A percentile compares a stretch with the other conserved stretches of the same genome.
phyloP scores from a whole-genome alignment of 805 yeast genomes.

The Starmerella apicola region DNA sequence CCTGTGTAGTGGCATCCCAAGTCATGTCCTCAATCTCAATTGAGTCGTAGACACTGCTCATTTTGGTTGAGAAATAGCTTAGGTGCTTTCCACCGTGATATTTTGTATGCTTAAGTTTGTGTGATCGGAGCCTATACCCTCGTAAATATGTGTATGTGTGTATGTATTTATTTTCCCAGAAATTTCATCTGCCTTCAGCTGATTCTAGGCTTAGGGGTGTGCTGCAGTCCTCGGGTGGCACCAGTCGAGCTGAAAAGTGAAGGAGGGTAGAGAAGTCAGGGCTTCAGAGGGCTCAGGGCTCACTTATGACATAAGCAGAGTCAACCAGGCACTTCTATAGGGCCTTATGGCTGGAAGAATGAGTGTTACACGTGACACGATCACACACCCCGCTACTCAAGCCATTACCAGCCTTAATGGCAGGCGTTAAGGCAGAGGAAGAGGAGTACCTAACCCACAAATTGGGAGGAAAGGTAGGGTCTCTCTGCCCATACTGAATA shows the following conservation, averaged over 20 bases:
- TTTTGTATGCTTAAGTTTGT: not conserved
- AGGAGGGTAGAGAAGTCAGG: not conserved
- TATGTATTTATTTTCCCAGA: too few species aligned
- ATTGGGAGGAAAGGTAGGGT: slow-evolving; percentile 2
- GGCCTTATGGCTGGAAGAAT: too few species aligned
- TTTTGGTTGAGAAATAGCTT: not conserved
- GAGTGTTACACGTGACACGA: not conserved
- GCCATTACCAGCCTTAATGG: slow-evolving; percentile 1
- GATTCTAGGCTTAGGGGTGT: too few species aligned
- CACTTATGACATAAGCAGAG: not conserved
- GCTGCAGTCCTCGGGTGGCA: too few species aligned
- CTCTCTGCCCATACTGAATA: slow-evolving; percentile 3
- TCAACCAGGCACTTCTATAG: too few species aligned
- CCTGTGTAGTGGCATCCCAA: slow-evolving; percentile 67
- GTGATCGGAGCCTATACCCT: not conserved
- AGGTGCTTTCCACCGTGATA: not conserved
- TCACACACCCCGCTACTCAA: not conserved
- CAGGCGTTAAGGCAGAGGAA: not conserved
- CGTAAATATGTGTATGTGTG: too few species aligned
- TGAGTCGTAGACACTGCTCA: slow-evolving; percentile 53
- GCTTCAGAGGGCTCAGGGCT: slow-evolving; percentile 2
- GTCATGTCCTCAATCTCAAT: slow-evolving; percentile 95
- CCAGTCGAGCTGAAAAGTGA: not conserved
- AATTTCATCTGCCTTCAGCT: too few species aligned
- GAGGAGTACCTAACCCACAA: not conserved